A percentile compares a stretch with the other conserved stretches of the same genome.
phyloP scores from a whole-genome alignment of 305 asterid species.

The Solanum hybrid region DNA sequence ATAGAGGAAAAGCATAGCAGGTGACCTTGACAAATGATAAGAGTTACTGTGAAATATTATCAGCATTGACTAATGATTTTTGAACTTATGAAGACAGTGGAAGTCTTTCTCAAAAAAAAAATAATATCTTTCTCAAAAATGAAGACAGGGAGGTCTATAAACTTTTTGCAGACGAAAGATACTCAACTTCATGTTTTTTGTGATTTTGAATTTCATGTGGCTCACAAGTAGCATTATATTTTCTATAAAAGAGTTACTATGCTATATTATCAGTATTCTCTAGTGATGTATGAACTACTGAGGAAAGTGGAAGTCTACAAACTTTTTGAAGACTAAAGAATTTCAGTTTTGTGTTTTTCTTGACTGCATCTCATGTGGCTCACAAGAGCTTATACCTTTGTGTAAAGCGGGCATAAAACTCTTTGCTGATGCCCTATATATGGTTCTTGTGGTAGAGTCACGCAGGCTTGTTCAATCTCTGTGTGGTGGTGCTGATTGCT shows the following conservation, averaged over 20 bases:
- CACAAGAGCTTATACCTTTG: background rate
- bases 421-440: background rate
- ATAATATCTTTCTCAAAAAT: background rate
- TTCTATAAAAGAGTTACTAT: background rate
- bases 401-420: background rate
- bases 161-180: background rate
- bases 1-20: background rate
- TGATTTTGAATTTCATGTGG: background rate
- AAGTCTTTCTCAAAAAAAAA: background rate
- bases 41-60: background rate
- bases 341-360: background rate
- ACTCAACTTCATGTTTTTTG: background rate
- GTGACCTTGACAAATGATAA: background rate
- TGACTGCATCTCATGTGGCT: constrained; percentile 1
- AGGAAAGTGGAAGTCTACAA: background rate
- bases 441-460: constrained; percentile 71
- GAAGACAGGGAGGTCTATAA: background rate
- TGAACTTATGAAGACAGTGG: background rate
- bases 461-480: constrained; percentile 97
- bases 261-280: background rate
- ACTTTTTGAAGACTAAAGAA: background rate
- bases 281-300: background rate
- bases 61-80: background rate
- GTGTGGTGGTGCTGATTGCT: constrained; percentile 97
- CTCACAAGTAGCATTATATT: background rate